Evolutionary conservation across 1,139 yeast genomes (phyloP), one percentile per base, ranked within the genome.

Genomic region (Blastobotrys ciferrii): DNA sequence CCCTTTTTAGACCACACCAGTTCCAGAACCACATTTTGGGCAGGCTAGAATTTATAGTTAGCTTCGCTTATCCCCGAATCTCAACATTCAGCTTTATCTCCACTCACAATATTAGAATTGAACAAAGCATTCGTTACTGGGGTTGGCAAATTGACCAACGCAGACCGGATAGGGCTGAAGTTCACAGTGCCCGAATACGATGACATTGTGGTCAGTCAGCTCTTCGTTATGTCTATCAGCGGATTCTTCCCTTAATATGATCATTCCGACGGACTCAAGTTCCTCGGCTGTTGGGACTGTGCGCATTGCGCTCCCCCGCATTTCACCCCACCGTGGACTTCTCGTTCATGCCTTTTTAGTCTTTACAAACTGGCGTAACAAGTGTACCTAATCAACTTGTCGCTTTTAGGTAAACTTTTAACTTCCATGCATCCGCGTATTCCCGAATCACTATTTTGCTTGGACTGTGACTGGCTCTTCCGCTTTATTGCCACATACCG

Each of bases 1-100:
- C 54, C 70, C 64, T 52, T 55, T 23, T 39, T 71, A 47, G 59
- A 72, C 70, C 68, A 67, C 2, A 55, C 50, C 9, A 76, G 54
- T 51, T 74, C 86, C 5, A 84, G 67, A 6, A 84, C 76, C 14
- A 84, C 82, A 60, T 79, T 78, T 59, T 84, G 91, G 5, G 81
- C 77, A 2, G 69, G 63, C 63, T 58, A 25, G n/a, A n/a, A 2
- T 36, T 43, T 44, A 45, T 40, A 37, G 25, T 40, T 25, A 30
- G 40, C 20, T 11, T 37, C 35, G 23, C 32, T 15, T 7, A 19
- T 40, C 31, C 31, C 37, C 40, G 36, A 39, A 11, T 6, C 3
- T 11, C 31, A 28, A 23, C 9, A 23, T 6, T 6, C 28, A 5
- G 28, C 28, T 23, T 23, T n/a, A n/a, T n/a, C n/a, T 23, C 28